Percentiles rank a stretch among this genome's conserved stretches.
Conservation (phyloP, 108 stramenopile species). For the Skeletonema grethae region DNA sequence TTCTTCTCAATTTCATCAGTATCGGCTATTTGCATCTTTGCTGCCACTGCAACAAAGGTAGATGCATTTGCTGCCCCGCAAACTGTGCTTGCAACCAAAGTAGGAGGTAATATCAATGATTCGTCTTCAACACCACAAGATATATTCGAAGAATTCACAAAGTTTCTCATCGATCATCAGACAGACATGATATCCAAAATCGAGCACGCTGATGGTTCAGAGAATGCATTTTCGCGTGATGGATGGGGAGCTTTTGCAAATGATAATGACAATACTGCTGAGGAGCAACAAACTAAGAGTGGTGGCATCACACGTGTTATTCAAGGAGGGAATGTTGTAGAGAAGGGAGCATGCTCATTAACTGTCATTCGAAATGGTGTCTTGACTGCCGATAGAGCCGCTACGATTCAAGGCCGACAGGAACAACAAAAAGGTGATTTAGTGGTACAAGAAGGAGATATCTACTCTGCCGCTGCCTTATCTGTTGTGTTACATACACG, state of each 20-base stretch:
- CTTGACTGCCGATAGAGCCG: slow-evolving; percentile 74
- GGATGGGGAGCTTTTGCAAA: slow-evolving; percentile 72
- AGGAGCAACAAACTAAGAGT: slow-evolving; percentile 16
- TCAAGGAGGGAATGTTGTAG: slow-evolving; percentile 83
- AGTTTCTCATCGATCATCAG: slow-evolving; percentile 65
- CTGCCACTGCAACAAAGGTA: not conserved
- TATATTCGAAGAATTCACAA: slow-evolving; percentile 67
- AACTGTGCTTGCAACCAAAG: not conserved
- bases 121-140: slow-evolving; percentile 20
- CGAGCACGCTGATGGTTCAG: slow-evolving; percentile 67
- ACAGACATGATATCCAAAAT: slow-evolving; percentile 64
- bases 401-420: slow-evolving; percentile 74
- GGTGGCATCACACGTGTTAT: slow-evolving; percentile 90
- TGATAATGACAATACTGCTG: slow-evolving; percentile 15
- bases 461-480: slow-evolving; percentile 89
- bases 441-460: slow-evolving; percentile 69
- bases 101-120: not conserved
- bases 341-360: slow-evolving; percentile 93
- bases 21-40: not conserved
- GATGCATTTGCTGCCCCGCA: not conserved
- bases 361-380: slow-evolving; percentile 72
- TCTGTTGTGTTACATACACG: slow-evolving; percentile 87
- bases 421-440: slow-evolving; percentile 34
- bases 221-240: slow-evolving; percentile 60
- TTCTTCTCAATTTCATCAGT: not conserved